These are phyloP conservation scores for Spatholobus suberectus DNA, from an alignment of 306 rosid species.

Conservation along the genomic window DNA sequence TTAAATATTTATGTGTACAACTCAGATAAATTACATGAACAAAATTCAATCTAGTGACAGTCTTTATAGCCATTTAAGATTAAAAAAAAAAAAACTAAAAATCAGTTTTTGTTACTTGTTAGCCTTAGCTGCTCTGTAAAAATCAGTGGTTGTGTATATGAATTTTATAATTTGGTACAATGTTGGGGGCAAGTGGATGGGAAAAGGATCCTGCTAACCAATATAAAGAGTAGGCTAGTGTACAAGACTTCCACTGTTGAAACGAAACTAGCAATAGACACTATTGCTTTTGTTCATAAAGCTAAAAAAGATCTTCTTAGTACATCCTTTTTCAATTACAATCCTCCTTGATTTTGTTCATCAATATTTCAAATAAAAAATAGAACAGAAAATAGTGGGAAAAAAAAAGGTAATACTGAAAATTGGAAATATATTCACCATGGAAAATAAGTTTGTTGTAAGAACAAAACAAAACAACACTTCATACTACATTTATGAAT, in stretches of 20 bases:
- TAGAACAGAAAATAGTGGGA: background rate
- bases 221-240: background rate
- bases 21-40: background rate
- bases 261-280: background rate
- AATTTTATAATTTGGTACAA: background rate
- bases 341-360: background rate
- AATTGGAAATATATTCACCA: slow-evolving; percentile 5
- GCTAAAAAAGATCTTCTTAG: background rate
- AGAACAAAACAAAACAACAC: background rate
- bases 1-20: background rate
- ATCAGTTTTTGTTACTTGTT: too few relatives aligned
- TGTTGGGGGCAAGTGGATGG: too few relatives aligned
- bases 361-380: background rate
- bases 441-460: background rate
- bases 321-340: background rate
- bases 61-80: background rate
- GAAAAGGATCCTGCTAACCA: background rate
- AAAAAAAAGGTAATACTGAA: background rate
- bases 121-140: background rate
- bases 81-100: background rate
- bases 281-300: background rate
- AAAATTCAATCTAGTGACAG: background rate
- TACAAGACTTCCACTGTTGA: background rate
- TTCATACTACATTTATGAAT: background rate
- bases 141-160: background rate